These are phyloP conservation scores for Linnemannia hyalina DNA, from an alignment of 192 early-diverging fungal genomes.

Conservation along the genomic window DNA sequence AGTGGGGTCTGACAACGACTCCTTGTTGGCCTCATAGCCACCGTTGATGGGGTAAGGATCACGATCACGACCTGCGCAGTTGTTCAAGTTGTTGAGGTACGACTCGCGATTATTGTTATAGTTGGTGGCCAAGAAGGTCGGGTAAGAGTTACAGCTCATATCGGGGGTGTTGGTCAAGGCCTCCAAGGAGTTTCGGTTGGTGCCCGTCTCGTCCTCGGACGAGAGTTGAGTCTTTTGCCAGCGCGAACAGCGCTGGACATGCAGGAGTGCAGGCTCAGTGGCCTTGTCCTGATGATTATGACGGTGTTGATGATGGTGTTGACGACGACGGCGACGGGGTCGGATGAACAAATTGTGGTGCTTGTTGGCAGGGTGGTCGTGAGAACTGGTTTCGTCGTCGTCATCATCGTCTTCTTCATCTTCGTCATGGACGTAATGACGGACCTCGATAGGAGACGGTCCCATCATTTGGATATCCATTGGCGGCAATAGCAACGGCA, in stretches of 20 bases:
- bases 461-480: background rate
- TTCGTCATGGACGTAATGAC: background rate
- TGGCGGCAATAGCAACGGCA: background rate
- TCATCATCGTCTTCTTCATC: constrained; percentile 2
- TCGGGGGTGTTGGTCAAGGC: constrained; percentile 16
- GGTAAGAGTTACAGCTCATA: background rate
- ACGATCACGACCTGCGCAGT: background rate
- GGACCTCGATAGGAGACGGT: background rate
- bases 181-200: constrained; percentile 29
- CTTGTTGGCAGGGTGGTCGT: background rate
- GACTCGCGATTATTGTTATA: constrained; percentile 12
- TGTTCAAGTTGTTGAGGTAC: constrained; percentile 1
- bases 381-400: background rate
- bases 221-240: constrained; percentile 53
- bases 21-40: background rate
- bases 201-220: constrained; percentile 21
- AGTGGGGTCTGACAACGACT: background rate
- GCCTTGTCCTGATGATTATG: background rate
- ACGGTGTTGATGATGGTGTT: background rate
- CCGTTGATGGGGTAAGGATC: background rate
- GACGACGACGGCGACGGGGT: background rate
- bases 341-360: background rate
- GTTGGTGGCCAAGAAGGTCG: background rate
- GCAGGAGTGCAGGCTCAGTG: background rate
- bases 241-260: constrained; percentile 3